Evolutionary conservation across 805 yeast species (phyloP), one percentile per base, ranked within the genome.

Genomic region (Schwanniomyces yamadae): DNA sequence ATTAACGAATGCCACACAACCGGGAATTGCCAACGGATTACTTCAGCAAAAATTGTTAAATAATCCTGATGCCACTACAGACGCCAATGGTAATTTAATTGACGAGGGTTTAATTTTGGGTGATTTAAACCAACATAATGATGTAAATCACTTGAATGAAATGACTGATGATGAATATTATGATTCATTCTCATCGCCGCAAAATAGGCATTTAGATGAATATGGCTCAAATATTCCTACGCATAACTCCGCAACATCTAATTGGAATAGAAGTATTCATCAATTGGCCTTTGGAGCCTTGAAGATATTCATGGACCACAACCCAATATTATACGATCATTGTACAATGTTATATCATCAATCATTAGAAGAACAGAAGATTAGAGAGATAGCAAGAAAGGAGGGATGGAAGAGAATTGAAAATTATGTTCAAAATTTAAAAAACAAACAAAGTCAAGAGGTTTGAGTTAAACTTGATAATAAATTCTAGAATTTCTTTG

Each of bases 231-330:
- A 55, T 23, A 51, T 64, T 28, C 69, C 68, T 17, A 70, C 66
- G 23, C 73, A 67, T 44, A 68, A 68, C 40, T 65, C 69, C 26
- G 73, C 73, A 21, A 67, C 76, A 5, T 63, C 75, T 27, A 91
- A 85, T 51, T 93, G 99, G 99, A 93, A 93, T 61, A 77, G 93
- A 51, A 88, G 95, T 24, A 90, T 93, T 28, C 93, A 91, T 48
- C 80, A 87, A 32, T 77, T 91, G 71, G 95, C 96, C 2, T 89
- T 79, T 64, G 85, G 84, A 39, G 96, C 98, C 0, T 71, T 93
- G 50, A 89, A 89, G 59, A 83, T 87, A 37, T 90, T 93, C 54
- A 79, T 90, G 80, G 97, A 91, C 53, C 83, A 93, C 34, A 90
- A 90, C 58, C 95, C 96, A 11, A 81, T 82, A 6, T 70, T 91